Evolutionary conservation across 148 eudicot genomes (phyloP).

Genomic region (Amaranthus cruentus): DNA sequence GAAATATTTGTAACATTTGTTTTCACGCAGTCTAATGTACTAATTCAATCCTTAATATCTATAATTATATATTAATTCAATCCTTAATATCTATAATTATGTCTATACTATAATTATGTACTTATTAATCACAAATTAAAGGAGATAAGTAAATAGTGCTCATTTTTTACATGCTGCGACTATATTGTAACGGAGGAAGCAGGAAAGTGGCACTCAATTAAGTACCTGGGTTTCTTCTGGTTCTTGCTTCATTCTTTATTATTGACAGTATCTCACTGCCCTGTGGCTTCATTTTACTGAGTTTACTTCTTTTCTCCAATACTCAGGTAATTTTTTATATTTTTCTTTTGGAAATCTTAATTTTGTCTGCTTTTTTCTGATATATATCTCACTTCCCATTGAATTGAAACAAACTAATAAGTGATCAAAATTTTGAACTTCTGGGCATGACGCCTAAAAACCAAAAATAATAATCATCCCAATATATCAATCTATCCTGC

Average conservation of each 20-base stretch:
- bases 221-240: slow-evolving; percentile 7
- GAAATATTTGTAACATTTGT: no score
- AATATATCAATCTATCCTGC: background rate
- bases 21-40: no score
- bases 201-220: slow-evolving; percentile 9
- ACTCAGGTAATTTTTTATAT: slow-evolving; percentile 1
- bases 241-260: background rate
- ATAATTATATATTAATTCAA: no score
- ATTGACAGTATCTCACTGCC: background rate
- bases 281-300: background rate
- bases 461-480: background rate
- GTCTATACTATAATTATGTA: no score
- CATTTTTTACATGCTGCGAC: no score
- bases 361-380: background rate
- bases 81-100: no score
- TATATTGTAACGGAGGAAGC: background rate
- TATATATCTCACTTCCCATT: background rate
- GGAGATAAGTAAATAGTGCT: no score
- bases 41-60: no score
- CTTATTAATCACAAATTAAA: no score
- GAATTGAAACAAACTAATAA: background rate
- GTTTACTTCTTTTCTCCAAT: background rate
- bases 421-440: background rate
- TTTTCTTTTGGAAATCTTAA: background rate
- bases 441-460: background rate